Evolutionary conservation across 208 protist genomes (phyloP), one percentile per base, ranked within the genome.

Genomic region (Leishmania turanica): DNA sequence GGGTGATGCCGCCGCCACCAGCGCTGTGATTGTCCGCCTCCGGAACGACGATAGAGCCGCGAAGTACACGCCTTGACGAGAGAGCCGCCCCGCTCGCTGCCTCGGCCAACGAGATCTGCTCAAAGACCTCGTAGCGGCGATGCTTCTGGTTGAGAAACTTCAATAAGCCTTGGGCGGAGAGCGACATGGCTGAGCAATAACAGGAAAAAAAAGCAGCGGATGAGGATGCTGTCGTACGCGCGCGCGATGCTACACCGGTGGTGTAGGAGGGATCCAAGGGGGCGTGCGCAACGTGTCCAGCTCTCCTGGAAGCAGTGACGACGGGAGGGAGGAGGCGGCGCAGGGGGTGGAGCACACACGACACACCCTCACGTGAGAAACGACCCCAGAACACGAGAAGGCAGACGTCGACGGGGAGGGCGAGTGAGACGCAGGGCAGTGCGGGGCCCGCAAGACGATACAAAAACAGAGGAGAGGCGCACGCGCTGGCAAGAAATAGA

Each of bases 101-200:
- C 34, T 45, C 19, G 56, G 54, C 56, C 71, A 85, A 53, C 1
- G 82, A 78, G 53, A 85, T 79, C 42, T 85, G 82, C 73, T 78
- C 72, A 31, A 85, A 85, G 15, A 64, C 72, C 54, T 81, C 77
- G 74, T 56, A 82, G 49, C 47, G 40, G 51, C 77, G 49, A 27
- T 69, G 62, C 1, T 66, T 51, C 3, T 69, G 42, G 65, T 75
- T 69, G 24, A 85, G 62, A 27, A 82, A 71, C 19, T 65, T 45
- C 37, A 81, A 54, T 60, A 85, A 66, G 53, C 51, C 66, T 21
- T 82, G 71, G 3, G 82, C 64, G 4, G 77, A 85, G 73, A 85
- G 77, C 4, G 77, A 58, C 82, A 85, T 85, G 15, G 27, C 37
- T 31, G 19, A 9, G 27, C 2, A 58, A 77, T 2, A 73, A 40